Conservation (phyloP, 1,284 basidiomycete genomes). For the Cutaneotrichosporon sp. region DNA sequence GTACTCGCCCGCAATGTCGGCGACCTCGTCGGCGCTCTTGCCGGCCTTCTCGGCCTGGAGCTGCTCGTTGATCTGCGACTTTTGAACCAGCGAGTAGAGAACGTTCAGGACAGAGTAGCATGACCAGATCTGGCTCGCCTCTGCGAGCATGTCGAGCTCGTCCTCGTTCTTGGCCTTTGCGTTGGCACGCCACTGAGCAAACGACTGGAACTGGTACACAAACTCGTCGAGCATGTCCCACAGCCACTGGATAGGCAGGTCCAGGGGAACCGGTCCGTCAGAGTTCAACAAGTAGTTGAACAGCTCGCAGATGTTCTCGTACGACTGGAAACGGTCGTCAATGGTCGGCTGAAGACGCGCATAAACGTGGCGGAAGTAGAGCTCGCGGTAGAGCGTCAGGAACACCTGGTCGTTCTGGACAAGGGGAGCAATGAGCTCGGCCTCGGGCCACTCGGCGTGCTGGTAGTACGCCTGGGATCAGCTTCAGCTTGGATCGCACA, state of each 20-base stretch:
- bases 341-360: slow-evolving; percentile 91
- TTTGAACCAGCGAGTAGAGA: slow-evolving; percentile 95
- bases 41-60: slow-evolving; percentile 77
- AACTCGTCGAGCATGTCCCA: slow-evolving; percentile 99
- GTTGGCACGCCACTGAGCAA: slow-evolving; percentile 86
- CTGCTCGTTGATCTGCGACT: slow-evolving; percentile 92
- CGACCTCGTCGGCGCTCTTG: slow-evolving; percentile 75
- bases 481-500: too few species aligned
- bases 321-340: slow-evolving; percentile 96
- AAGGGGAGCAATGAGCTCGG: slow-evolving; percentile 88
- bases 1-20: slow-evolving; percentile 85
- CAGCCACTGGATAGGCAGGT: slow-evolving; percentile 95
- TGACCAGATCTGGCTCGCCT: slow-evolving; percentile 83
- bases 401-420: slow-evolving; percentile 94
- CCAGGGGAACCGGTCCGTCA: slow-evolving; percentile 81
- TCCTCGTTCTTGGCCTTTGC: slow-evolving; percentile 84
- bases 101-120: slow-evolving; percentile 98
- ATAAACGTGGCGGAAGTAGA: slow-evolving; percentile 73
- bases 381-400: slow-evolving; percentile 85
- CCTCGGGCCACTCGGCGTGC: slow-evolving; percentile 95
- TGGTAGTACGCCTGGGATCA: slow-evolving; percentile 82
- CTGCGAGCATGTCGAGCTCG: slow-evolving; percentile 74
- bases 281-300: slow-evolving; percentile 97
- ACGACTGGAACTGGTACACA: slow-evolving; percentile 97
- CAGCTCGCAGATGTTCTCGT: slow-evolving; percentile 97